Percentiles rank a stretch among this genome's conserved stretches.
Evolutionary conservation across 352 stramenopile species (phyloP).

Genomic region (Globisporangium cederbergense): DNA sequence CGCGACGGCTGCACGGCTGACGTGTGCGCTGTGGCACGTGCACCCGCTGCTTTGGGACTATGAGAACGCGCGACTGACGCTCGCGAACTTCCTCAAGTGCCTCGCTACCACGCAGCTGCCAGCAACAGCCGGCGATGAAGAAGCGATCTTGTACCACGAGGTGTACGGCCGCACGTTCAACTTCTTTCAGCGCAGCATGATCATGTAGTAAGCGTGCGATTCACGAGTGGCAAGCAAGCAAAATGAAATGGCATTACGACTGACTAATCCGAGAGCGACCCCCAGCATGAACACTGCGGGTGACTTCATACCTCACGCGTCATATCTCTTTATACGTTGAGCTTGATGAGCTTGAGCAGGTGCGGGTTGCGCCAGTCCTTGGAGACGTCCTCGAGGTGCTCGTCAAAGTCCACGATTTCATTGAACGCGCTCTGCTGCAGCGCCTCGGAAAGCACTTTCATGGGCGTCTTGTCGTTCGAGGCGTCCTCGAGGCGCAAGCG

Average conservation of each 20-base stretch:
- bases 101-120: slow-evolving; percentile 19
- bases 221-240: slow-evolving; percentile 3
- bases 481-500: slow-evolving; percentile 48
- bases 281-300: not conserved
- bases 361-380: slow-evolving; percentile 81
- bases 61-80: slow-evolving; percentile 55
- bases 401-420: slow-evolving; percentile 69
- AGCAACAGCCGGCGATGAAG: not conserved
- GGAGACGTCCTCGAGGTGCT: slow-evolving; percentile 65
- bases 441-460: slow-evolving; percentile 42
- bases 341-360: slow-evolving; percentile 60
- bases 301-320: not conserved
- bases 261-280: not conserved
- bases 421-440: slow-evolving; percentile 45
- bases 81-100: slow-evolving; percentile 48
- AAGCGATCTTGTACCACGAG: slow-evolving; percentile 23
- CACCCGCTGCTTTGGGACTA: slow-evolving; percentile 70
- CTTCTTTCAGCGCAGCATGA: slow-evolving; percentile 25
- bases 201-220: not conserved
- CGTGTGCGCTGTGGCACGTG: slow-evolving; percentile 47
- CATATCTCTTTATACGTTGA: slow-evolving; percentile 54
- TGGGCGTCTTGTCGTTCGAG: slow-evolving; percentile 26
- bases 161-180: slow-evolving; percentile 27
- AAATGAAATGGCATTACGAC: slow-evolving; percentile 7
- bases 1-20: slow-evolving; percentile 45